Evolutionary conservation across 2,329 filamentous ascomycete genomes (phyloP), one percentile per base, ranked within the genome.

Genomic region (Penicillium italicum): DNA sequence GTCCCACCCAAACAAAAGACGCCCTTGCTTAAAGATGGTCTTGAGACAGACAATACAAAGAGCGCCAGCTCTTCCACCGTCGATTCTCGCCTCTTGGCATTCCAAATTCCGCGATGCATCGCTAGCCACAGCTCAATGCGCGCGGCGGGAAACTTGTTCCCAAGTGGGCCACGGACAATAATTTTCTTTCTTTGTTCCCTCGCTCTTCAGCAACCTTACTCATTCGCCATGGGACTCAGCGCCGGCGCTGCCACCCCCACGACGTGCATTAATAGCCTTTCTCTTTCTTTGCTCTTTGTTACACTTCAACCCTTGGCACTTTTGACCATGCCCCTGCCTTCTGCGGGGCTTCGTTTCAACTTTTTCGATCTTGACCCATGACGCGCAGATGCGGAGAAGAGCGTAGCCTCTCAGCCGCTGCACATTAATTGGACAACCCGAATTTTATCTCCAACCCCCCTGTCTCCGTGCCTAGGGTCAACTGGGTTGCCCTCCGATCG

Each of bases 331-430:
- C 24, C 52, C 49, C 22, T 11, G 36, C 20, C 22, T 20, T 20
- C 12, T 46, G 56, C 50, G 52, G 59, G 56, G 53, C 22, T 24
- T 45, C 40, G 38, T 49, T 51, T 55, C 53, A 56, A 30, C 34
- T 33, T 14, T 14, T 40, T 45, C 33, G 38, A 50, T 50, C 48
- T 53, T 53, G 36, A 33, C 16, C 34, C 18, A 41, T 43, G 59
- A 63, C 53, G 59, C 57, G 54, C 53, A 59, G 51, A 59, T 63
- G 59, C 55, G 62, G 62, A 63, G 61, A 56, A 56, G 38, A 30
- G 49, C 49, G 34, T 45, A 43, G 46, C 45, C 34, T 34, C 28
- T 36, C 41, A 43, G 40, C 26, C 30, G 38, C 43, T 34, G 59
- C 50, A 33, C 56, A 50, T 43, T 43, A 50, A 61, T 62, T 59